These are phyloP conservation scores for Ceratobasidium papillatum DNA, from an alignment of 1,284 basidiomycete genomes.

Conservation along the genomic window DNA sequence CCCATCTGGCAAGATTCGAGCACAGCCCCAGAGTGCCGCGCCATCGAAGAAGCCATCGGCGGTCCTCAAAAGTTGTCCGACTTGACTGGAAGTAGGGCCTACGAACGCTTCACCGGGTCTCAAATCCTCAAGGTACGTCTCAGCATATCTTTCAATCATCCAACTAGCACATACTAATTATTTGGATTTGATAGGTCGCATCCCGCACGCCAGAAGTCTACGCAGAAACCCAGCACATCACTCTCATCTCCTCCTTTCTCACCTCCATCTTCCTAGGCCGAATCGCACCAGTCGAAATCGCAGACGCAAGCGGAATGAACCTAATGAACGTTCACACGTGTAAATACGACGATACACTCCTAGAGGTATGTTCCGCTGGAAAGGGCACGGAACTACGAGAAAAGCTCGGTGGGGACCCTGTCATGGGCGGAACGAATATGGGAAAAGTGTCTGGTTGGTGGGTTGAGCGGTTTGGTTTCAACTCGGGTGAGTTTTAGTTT, in stretches of 20 bases:
- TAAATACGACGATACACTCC: slow-evolving; percentile 71
- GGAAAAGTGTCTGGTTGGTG: slow-evolving; percentile 78
- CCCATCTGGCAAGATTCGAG: slow-evolving; percentile 96
- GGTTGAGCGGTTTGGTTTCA: slow-evolving; percentile 79
- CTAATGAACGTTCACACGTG: slow-evolving; percentile 75
- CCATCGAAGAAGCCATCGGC: slow-evolving; percentile 72
- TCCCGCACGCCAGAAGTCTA: slow-evolving; percentile 63
- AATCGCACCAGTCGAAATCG: slow-evolving; percentile 75
- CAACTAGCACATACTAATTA: no score
- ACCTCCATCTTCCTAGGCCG: slow-evolving; percentile 78
- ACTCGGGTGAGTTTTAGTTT: slow-evolving; percentile 60
- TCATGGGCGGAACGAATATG: slow-evolving; percentile 70
- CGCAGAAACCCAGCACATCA: slow-evolving; percentile 72
- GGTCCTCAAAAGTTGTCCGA: slow-evolving; percentile 76
- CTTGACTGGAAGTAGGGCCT: slow-evolving; percentile 79
- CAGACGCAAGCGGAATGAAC: slow-evolving; percentile 94
- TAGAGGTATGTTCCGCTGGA: slow-evolving; percentile 67
- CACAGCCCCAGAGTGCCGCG: slow-evolving; percentile 76
- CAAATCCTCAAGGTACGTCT: slow-evolving; percentile 77
- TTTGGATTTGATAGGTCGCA: background rate
- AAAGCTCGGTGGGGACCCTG: slow-evolving; percentile 85
- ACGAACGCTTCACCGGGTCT: slow-evolving; percentile 87
- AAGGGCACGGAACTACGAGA: slow-evolving; percentile 61
- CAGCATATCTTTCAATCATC: background rate
- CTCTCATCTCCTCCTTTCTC: slow-evolving; percentile 84